These are phyloP conservation scores for Trypanosoma platydactyli DNA, from an alignment of 208 protist species.

Conservation along the genomic window DNA sequence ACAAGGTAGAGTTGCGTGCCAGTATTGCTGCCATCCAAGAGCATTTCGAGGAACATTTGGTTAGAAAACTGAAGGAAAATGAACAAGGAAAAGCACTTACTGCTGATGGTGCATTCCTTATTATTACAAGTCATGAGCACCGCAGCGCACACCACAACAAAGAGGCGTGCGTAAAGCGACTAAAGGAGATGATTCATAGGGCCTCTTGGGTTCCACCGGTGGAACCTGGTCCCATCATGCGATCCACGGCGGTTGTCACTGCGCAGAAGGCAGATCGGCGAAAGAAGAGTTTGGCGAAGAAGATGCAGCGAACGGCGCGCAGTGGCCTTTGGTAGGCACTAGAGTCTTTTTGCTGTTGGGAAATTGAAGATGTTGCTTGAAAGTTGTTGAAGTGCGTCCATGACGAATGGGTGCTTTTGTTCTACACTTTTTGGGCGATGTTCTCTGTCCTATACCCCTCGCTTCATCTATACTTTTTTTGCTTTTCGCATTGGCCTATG, in stretches of 20 bases:
- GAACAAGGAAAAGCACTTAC: conserved; percentile 48
- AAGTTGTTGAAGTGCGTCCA: too few relatives aligned
- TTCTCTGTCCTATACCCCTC: too few relatives aligned
- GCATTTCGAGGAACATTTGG: conserved; percentile 60
- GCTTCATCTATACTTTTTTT: too few relatives aligned
- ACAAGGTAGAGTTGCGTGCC: conserved; percentile 82
- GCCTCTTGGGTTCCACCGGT: conserved; percentile 81
- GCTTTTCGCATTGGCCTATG: too few relatives aligned
- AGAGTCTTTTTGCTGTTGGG: too few relatives aligned
- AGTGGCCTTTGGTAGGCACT: conserved; percentile 26
- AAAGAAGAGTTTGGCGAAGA: conserved; percentile 48
- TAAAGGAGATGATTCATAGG: conserved; percentile 60
- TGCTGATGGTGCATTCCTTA: conserved; percentile 43
- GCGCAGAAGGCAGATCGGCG: conserved; percentile 49
- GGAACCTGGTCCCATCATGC: conserved; percentile 52
- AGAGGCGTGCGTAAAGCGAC: conserved; percentile 55
- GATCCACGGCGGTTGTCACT: conserved; percentile 43
- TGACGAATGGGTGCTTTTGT: too few relatives aligned
- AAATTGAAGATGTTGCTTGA: too few relatives aligned
- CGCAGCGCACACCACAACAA: conserved; percentile 81
- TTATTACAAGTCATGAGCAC: conserved; percentile 72
- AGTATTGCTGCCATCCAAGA: conserved; percentile 46
- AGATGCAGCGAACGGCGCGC: conserved; percentile 40
- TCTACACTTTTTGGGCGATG: too few relatives aligned
- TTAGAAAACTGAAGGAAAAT: conserved; percentile 37